These are phyloP conservation scores for Papilionanthe hybrid DNA, from an alignment of 116 monocot genomes.

Conservation along the genomic window DNA sequence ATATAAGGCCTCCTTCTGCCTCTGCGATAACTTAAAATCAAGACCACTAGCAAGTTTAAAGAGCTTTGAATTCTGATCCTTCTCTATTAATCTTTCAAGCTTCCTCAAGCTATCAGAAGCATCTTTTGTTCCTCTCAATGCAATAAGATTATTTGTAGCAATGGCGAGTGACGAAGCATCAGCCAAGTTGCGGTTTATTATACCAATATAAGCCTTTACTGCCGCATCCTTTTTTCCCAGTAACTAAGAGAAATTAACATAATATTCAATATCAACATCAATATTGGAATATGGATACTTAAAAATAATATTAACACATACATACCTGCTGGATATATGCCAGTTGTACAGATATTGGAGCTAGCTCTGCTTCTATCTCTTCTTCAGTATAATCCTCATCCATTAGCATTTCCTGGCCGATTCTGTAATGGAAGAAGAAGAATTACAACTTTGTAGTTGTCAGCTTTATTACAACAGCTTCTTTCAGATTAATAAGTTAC, in stretches of 20 bases:
- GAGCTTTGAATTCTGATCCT: conserved; percentile 24
- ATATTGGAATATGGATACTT: background rate
- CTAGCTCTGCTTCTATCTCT: conserved; percentile 88
- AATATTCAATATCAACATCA: background rate
- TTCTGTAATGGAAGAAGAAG: conserved; percentile 35
- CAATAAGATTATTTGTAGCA: conserved; percentile 79
- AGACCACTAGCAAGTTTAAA: conserved; percentile 64
- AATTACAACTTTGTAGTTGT: background rate
- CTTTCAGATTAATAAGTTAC: too few relatives aligned
- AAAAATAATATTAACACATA: background rate
- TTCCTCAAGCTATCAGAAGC: conserved; percentile 83
- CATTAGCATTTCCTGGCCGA: conserved; percentile 89
- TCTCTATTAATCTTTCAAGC: conserved; percentile 64
- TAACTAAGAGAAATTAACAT: conserved; percentile 39
- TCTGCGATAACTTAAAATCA: conserved; percentile 57
- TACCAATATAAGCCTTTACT: conserved; percentile 49
- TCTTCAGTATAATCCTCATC: conserved; percentile 82
- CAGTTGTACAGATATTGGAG: conserved; percentile 84
- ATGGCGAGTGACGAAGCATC: conserved; percentile 85
- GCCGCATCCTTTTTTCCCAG: conserved; percentile 65
- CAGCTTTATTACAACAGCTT: too few relatives aligned
- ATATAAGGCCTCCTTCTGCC: conserved; percentile 82
- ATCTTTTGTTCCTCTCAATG: conserved; percentile 75
- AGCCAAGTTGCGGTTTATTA: conserved; percentile 55
- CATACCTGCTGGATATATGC: conserved; percentile 82